phyloP scores from a whole-genome alignment of 345 rosid species.

The Balakata baccata region DNA sequence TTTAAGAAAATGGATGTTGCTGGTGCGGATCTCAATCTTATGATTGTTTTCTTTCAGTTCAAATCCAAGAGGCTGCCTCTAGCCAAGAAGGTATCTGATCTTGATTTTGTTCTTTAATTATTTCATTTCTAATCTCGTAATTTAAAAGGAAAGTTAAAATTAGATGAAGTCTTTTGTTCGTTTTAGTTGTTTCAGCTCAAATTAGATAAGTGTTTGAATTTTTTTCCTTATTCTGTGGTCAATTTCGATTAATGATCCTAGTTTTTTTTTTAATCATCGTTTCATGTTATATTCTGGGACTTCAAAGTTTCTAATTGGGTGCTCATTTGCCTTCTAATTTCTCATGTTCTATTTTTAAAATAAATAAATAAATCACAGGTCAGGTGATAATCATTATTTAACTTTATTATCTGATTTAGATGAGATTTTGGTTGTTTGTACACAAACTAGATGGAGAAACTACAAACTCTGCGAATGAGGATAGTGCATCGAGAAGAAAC shows the following conservation, averaged over 20 bases:
- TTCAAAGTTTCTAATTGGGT: background rate
- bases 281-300: background rate
- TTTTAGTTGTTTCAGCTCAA: background rate
- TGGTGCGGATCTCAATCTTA: background rate
- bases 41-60: constrained; percentile 21
- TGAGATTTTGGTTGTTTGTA: background rate
- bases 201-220: background rate
- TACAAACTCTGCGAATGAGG: constrained; percentile 34
- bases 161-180: background rate
- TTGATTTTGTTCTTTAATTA: background rate
- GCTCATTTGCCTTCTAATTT: background rate
- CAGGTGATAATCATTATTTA: background rate
- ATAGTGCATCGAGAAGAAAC: constrained; percentile 31
- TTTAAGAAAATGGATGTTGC: background rate
- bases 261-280: no score
- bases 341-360: background rate
- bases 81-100: constrained; percentile 20
- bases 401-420: background rate
- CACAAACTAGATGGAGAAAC: constrained; percentile 36
- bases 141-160: background rate
- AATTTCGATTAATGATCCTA: background rate
- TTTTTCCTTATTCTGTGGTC: background rate
- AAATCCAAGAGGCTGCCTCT: constrained; percentile 12
- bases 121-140: background rate
- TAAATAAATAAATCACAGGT: no score